These are phyloP conservation scores for Hypoxylon intermedium DNA, from an alignment of 495 filamentous ascomycete species.

Conservation along the genomic window DNA sequence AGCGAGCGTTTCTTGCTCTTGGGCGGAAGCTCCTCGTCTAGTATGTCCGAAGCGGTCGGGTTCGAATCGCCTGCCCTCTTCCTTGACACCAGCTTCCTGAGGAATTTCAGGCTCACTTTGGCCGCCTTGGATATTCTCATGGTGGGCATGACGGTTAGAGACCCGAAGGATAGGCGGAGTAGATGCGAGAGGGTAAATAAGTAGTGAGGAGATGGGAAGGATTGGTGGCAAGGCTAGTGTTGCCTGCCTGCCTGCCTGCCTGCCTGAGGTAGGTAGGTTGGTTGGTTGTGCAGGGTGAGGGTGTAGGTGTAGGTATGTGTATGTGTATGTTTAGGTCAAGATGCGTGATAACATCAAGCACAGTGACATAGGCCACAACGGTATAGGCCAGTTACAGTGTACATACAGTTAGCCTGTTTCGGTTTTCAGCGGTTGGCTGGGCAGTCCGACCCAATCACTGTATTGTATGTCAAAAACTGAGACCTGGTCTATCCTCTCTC, in stretches of 20 bases:
- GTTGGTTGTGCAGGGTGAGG: neutral
- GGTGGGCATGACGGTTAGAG: conserved; percentile 5
- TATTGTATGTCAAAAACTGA: conserved; percentile 4
- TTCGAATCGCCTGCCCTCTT: neutral
- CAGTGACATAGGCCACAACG: conserved; percentile 13
- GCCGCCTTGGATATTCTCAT: conserved; percentile 31
- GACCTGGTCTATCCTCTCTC: conserved; percentile 9
- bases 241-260: conserved; percentile 8
- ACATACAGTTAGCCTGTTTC: conserved; percentile 30
- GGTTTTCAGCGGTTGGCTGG: conserved; percentile 38
- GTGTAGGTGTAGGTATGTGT: too few relatives aligned
- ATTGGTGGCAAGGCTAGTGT: conserved; percentile 25
- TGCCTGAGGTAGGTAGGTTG: neutral
- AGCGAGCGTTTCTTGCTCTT: conserved; percentile 15
- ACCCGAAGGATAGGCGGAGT: neutral
- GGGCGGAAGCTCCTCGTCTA: conserved; percentile 6
- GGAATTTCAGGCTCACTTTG: conserved; percentile 34
- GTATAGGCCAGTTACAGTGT: conserved; percentile 18
- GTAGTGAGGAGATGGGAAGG: conserved; percentile 1
- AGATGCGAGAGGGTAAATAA: neutral
- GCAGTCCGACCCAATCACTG: conserved; percentile 33
- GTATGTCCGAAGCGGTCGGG: neutral
- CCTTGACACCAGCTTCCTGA: conserved; percentile 38
- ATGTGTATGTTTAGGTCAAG: neutral
- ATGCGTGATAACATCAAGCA: conserved; percentile 18